These are phyloP conservation scores for Picea abies DNA, from an alignment of 83 land plant genomes.

Conservation along the genomic window DNA sequence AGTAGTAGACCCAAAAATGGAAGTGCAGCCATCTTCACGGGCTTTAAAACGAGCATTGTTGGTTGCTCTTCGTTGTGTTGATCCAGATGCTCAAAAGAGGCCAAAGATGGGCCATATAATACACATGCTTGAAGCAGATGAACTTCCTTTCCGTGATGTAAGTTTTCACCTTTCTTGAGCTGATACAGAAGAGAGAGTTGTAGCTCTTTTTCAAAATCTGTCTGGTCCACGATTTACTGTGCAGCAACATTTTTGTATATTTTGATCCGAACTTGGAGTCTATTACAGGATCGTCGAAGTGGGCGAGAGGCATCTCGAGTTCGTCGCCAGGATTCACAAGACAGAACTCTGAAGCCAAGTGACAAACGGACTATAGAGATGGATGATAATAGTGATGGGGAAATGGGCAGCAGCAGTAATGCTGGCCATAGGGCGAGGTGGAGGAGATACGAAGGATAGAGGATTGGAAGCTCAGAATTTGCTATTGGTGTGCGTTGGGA, in stretches of 20 bases:
- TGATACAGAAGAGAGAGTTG: conserved; percentile 18
- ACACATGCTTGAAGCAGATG: conserved; percentile 72
- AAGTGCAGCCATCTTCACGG: conserved; percentile 50
- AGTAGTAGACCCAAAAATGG: conserved; percentile 54
- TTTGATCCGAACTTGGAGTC: conserved; percentile 11
- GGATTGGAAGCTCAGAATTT: background rate
- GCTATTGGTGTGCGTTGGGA: background rate
- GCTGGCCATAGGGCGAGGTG: conserved; percentile 9
- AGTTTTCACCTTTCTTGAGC: conserved; percentile 13
- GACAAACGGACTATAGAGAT: conserved; percentile 1
- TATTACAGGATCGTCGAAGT: conserved; percentile 16
- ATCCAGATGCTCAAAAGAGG: conserved; percentile 51
- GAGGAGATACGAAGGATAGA: background rate
- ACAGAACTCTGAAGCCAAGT: conserved; percentile 8
- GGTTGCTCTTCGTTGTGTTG: conserved; percentile 62
- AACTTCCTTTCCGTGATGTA: conserved; percentile 56
- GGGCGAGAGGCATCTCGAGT: conserved; percentile 21
- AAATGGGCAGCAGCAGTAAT: background rate
- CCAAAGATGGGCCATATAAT: conserved; percentile 70
- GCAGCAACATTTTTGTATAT: background rate
- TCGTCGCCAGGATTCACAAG: background rate
- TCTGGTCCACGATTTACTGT: background rate
- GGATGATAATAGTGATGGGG: conserved; percentile 7
- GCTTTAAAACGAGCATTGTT: conserved; percentile 49
- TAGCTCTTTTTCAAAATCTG: conserved; percentile 21